A percentile compares a stretch with the other conserved stretches of the same genome.
These are phyloP conservation scores for Calonectria hawksworthii DNA, from an alignment of 2,329 filamentous ascomycete genomes.

Conservation along the genomic window DNA sequence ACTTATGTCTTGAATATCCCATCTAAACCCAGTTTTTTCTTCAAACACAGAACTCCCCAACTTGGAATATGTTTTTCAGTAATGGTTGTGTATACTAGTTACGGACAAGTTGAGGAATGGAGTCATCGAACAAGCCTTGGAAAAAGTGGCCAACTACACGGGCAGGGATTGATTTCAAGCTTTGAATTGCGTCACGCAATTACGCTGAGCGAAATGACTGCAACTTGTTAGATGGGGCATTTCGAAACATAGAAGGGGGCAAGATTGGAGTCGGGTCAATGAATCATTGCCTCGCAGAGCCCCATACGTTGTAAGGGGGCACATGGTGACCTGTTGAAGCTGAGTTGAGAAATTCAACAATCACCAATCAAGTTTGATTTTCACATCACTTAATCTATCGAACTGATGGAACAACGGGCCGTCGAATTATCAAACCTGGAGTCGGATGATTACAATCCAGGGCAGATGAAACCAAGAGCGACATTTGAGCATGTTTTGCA, in stretches of 20 bases:
- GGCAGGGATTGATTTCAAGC: neutral
- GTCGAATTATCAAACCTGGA: neutral
- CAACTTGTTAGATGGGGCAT: neutral
- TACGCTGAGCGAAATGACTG: neutral
- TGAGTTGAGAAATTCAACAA: neutral
- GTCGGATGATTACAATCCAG: neutral
- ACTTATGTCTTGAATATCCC: neutral
- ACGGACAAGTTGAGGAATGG: neutral
- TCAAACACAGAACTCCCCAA: no score
- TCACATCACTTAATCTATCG: neutral
- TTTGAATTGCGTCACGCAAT: neutral
- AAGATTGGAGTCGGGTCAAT: neutral
- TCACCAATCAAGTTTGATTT: neutral
- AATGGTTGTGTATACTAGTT: no score
- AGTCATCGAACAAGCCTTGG: neutral
- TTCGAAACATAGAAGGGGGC: neutral
- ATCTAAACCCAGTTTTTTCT: no score
- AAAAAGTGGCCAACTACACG: no score
- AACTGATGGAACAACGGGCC: neutral
- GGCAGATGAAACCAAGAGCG: neutral
- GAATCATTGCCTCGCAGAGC: neutral
- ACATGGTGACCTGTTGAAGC: neutral
- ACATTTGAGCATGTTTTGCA: neutral
- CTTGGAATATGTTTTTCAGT: no score
- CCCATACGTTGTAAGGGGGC: neutral